These are phyloP conservation scores for Suillus sp. DNA, from an alignment of 768 basidiomycete genomes.

Conservation along the genomic window DNA sequence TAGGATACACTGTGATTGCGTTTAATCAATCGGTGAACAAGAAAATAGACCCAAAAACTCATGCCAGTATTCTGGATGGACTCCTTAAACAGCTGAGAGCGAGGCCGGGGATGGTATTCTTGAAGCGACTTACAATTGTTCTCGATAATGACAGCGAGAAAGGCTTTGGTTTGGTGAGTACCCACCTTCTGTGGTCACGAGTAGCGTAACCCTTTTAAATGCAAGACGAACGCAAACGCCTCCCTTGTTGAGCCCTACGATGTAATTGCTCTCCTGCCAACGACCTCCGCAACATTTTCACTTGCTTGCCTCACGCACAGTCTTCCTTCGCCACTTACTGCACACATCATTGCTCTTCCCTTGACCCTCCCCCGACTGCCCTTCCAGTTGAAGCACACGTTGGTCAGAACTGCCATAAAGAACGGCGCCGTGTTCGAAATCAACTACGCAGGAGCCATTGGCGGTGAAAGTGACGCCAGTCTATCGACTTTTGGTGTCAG, in stretches of 20 bases:
- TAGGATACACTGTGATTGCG: constrained; percentile 84
- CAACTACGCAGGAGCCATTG: constrained; percentile 72
- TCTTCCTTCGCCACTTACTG: constrained; percentile 71
- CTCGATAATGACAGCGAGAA: constrained; percentile 86
- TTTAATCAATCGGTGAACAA: constrained; percentile 74
- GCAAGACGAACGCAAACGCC: constrained; percentile 71
- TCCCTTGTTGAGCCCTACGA: constrained; percentile 69
- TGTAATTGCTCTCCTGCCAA: constrained; percentile 74
- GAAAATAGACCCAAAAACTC: constrained; percentile 70
- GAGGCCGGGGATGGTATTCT: constrained; percentile 59
- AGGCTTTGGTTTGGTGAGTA: constrained; percentile 74
- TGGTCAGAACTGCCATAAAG: constrained; percentile 77
- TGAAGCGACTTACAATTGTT: constrained; percentile 80
- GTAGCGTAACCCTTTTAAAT: background rate
- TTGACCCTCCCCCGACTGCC: constrained; percentile 76
- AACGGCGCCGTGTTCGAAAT: constrained; percentile 87
- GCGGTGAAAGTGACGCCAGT: constrained; percentile 55
- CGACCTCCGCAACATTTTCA: constrained; percentile 71
- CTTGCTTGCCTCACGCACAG: constrained; percentile 81
- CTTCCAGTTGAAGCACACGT: constrained; percentile 81
- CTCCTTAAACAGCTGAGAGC: constrained; percentile 62
- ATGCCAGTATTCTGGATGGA: constrained; percentile 62
- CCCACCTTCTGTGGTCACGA: background rate
- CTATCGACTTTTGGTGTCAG: constrained; percentile 49
- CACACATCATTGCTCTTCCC: constrained; percentile 81